Base-by-base conservation (phyloP, 371 early-diverging fungal genomes). In the Mortierella sp. region DNA sequence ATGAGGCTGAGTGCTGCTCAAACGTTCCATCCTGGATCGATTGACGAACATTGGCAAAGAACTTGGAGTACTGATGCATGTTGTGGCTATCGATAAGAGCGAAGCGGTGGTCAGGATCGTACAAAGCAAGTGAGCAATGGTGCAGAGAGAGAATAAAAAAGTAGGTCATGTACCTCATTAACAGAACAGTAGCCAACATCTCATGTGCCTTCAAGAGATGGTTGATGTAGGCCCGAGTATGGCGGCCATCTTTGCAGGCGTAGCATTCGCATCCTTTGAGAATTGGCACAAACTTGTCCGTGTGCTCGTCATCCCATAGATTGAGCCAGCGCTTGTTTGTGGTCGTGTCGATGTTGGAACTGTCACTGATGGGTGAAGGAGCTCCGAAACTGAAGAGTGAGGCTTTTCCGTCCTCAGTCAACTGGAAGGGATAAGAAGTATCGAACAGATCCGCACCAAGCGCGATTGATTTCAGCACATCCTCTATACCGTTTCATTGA, bases 371-470 rank as follows among this genome's bases (percentile, higher is more conserved):
- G 34, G 17, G 21, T 39, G 28, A 17, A 9, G 44, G 21, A 27
- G 17, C 19, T 6, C 71, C 81, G 43, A 83, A 84, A 16, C 67
- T 58, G 49, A 83, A 88, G 3, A 82, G 76, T 16, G 86, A 80
- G 0, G 86, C 89, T 55, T 86, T 86, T 61, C 86, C 89, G 25
- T 81, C 82, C 52, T 84, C 84, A 0, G 88, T 83, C 63, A 71
- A 39, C 16, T 65, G 51, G 37, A 57, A 81, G 8, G 87, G 80
- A 65, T 87, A 90, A 51, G 82, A 86, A 16, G 87, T 85, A 68
- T 92, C 91, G 65, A 94, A 92, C 56, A 94, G 56, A 66, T 94
- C 94, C 41, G 90, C 83, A 2, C 94, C 94, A 12, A 81, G 55
- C 0, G 81, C 67, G 28, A 94, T 80, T 8, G 86, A 90, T 34